phyloP scores from a whole-genome alignment of 2,329 filamentous ascomycete genomes.

The Hymenotorrendiella dingleyae region DNA sequence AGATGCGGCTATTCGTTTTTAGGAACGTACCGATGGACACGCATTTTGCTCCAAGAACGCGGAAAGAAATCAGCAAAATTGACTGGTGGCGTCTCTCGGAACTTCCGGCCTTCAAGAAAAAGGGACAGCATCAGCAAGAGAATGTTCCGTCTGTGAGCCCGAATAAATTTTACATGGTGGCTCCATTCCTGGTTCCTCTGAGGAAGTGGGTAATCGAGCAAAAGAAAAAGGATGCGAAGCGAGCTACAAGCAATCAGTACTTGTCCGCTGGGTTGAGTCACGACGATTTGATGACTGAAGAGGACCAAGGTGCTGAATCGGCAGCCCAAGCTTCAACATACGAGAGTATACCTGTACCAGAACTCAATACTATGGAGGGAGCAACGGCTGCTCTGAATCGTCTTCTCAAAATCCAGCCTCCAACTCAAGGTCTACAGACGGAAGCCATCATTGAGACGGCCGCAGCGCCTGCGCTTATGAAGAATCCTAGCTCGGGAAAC shows the following conservation, averaged over 20 bases:
- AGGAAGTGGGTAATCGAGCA: constrained; percentile 89
- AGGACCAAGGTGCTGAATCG: constrained; percentile 41
- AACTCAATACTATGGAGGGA: constrained; percentile 41
- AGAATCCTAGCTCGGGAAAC: no score
- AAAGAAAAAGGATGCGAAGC: constrained; percentile 58
- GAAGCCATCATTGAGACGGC: constrained; percentile 10
- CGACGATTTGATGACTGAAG: constrained; percentile 56
- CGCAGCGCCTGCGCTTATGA: constrained; percentile 14
- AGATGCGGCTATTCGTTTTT: constrained; percentile 89
- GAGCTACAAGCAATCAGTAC: constrained; percentile 35
- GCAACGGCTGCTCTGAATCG: constrained; percentile 46
- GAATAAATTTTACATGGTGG: constrained; percentile 97
- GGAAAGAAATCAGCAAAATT: constrained; percentile 97
- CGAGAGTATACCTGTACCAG: constrained; percentile 10
- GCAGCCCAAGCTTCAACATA: constrained; percentile 8
- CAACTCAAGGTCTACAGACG: constrained; percentile 43
- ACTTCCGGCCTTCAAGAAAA: constrained; percentile 71
- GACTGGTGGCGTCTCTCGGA: constrained; percentile 90
- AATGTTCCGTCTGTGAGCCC: constrained; percentile 58
- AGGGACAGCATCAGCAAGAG: constrained; percentile 44
- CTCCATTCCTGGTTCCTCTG: constrained; percentile 78
- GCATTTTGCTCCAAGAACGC: constrained; percentile 79
- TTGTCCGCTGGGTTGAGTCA: constrained; percentile 39
- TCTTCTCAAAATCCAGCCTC: constrained; percentile 49
- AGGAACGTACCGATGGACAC: constrained; percentile 82